A percentile compares a stretch with the other conserved stretches of the same genome.
phyloP scores from a whole-genome alignment of 306 rosid genomes.

The Ormosia semicastrata region DNA sequence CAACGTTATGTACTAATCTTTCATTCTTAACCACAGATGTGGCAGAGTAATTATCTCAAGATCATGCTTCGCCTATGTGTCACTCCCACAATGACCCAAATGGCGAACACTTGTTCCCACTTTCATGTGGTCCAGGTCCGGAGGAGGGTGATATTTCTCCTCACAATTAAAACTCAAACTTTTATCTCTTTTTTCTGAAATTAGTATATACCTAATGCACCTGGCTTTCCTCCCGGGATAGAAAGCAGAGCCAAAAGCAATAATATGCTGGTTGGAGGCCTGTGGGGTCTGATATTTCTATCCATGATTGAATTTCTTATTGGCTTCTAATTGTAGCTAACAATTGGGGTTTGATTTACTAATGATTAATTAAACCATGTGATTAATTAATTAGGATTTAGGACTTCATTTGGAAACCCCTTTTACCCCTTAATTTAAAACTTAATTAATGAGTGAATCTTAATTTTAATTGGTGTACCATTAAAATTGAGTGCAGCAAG shows the following conservation, averaged over 20 bases:
- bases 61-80: background rate
- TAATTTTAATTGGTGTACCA: background rate
- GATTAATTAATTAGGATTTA: background rate
- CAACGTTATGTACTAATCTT: background rate
- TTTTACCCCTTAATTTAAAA: background rate
- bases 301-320: background rate
- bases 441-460: background rate
- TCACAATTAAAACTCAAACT: slow-evolving; percentile 17
- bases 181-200: slow-evolving; percentile 26
- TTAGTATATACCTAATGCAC: slow-evolving; percentile 37
- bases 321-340: background rate
- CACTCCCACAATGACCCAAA: slow-evolving; percentile 25
- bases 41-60: slow-evolving; percentile 19
- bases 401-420: background rate
- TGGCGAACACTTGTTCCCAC: background rate
- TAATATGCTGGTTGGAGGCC: background rate
- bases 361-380: background rate
- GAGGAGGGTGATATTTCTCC: background rate
- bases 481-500: background rate
- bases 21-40: slow-evolving; percentile 25
- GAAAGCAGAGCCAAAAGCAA: slow-evolving; percentile 28
- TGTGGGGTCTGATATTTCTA: background rate
- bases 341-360: background rate
- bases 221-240: slow-evolving; percentile 12
- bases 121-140: slow-evolving; percentile 33